These are phyloP conservation scores for Saccharomycopsis hybrid DNA, from an alignment of 1,139 yeast species.

Conservation along the genomic window DNA sequence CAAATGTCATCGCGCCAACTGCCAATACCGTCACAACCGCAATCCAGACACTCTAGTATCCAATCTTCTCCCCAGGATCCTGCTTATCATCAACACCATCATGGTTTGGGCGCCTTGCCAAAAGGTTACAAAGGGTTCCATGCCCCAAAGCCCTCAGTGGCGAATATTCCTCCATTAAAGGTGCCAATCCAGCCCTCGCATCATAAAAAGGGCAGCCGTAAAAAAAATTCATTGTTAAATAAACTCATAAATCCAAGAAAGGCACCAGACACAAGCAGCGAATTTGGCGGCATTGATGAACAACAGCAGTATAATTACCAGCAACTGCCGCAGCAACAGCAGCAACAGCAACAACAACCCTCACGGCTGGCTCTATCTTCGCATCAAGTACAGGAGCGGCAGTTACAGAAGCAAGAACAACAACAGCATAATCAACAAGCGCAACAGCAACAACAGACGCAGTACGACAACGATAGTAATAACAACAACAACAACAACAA, in stretches of 20 bases:
- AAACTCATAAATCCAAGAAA: slow-evolving; percentile 16
- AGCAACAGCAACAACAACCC: slow-evolving; percentile 15
- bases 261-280: slow-evolving; percentile 3
- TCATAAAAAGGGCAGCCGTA: slow-evolving; percentile 10
- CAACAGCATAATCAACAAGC: slow-evolving; percentile 5
- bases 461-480: slow-evolving; percentile 26
- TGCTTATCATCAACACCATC: too few species aligned
- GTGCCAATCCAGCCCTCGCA: slow-evolving; percentile 42
- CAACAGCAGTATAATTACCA: not conserved
- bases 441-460: not conserved
- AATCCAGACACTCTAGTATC: too few species aligned
- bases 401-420: slow-evolving; percentile 8
- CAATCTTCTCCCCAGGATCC: too few species aligned
- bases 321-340: slow-evolving; percentile 2
- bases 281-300: not conserved
- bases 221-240: slow-evolving; percentile 22
- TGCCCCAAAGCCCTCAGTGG: slow-evolving; percentile 30
- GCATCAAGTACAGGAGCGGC: slow-evolving; percentile 16
- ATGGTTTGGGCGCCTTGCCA: slow-evolving; percentile 10
- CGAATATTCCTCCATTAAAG: slow-evolving; percentile 42
- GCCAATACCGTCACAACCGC: not conserved
- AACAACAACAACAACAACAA: slow-evolving; percentile 18
- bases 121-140: slow-evolving; percentile 46
- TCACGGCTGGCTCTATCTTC: slow-evolving; percentile 7
- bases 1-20: not conserved